A percentile compares a stretch with the other conserved stretches of the same genome.
These are phyloP conservation scores for Phytophthora agathidicida DNA, from an alignment of 352 stramenopile species.

Conservation along the genomic window DNA sequence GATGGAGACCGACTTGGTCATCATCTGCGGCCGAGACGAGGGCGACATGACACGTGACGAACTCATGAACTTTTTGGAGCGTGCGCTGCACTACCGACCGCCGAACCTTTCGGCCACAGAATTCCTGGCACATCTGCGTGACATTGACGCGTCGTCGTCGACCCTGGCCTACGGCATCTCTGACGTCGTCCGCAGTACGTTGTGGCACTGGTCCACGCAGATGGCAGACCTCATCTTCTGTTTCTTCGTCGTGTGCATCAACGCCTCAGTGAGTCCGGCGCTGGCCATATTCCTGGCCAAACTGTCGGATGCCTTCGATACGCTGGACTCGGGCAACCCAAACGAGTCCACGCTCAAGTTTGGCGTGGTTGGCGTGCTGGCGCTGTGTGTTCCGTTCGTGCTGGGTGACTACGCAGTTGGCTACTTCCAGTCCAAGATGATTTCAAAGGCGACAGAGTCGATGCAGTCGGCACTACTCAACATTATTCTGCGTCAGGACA, in stretches of 20 bases:
- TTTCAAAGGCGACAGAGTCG: constrained; percentile 84
- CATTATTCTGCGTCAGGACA: constrained; percentile 84
- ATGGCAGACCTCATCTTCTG: constrained; percentile 72
- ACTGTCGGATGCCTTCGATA: constrained; percentile 78
- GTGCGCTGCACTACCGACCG: constrained; percentile 81
- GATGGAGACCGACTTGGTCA: constrained; percentile 90
- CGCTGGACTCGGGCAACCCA: constrained; percentile 36
- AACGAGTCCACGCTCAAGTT: constrained; percentile 66
- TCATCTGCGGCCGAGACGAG: constrained; percentile 86
- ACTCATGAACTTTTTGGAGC: constrained; percentile 88
- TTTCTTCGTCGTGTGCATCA: constrained; percentile 84
- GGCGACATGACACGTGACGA: constrained; percentile 88
- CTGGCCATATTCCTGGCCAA: constrained; percentile 78
- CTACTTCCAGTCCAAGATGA: constrained; percentile 93
- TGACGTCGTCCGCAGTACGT: constrained; percentile 80
- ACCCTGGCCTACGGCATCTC: constrained; percentile 72
- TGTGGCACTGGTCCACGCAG: constrained; percentile 89
- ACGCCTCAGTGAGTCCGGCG: constrained; percentile 79
- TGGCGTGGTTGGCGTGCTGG: constrained; percentile 78
- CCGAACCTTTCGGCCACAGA: constrained; percentile 76
- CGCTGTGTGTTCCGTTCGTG: constrained; percentile 83
- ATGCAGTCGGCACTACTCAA: constrained; percentile 77
- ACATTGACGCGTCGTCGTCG: constrained; percentile 85
- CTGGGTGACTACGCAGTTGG: constrained; percentile 87
- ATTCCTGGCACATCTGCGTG: constrained; percentile 82